Percentiles rank a stretch among this genome's conserved stretches.
Conservation (phyloP, 768 basidiomycete genomes). For the Clavulina sp. region DNA sequence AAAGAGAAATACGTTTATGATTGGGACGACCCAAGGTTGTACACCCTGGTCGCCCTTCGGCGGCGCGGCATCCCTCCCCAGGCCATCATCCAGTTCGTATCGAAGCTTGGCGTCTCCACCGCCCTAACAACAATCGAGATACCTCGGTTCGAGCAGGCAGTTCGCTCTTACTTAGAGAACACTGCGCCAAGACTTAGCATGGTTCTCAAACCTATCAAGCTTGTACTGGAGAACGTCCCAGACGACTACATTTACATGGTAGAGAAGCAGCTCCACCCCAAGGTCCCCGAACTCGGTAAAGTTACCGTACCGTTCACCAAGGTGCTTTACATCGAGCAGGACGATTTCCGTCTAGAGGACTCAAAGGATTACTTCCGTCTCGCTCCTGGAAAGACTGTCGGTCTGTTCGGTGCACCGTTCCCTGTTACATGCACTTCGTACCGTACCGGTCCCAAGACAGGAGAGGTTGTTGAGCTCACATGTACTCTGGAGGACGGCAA, state of each 20-base stretch:
- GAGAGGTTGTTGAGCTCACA: constrained; percentile 60
- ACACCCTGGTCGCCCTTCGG: constrained; percentile 89
- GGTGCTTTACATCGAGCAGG: constrained; percentile 77
- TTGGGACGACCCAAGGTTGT: constrained; percentile 96
- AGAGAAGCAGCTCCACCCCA: constrained; percentile 87
- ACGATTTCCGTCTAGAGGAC: constrained; percentile 84
- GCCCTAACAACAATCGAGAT: constrained; percentile 69
- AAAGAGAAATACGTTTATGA: constrained; percentile 67
- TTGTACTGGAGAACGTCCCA: constrained; percentile 78
- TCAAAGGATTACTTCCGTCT: constrained; percentile 94
- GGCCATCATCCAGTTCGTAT: constrained; percentile 85
- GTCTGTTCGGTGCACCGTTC: constrained; percentile 80
- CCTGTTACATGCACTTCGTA: constrained; percentile 89
- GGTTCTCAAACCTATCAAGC: constrained; percentile 78
- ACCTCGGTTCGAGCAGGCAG: constrained; percentile 73
- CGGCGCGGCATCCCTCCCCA: constrained; percentile 94
- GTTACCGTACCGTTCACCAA: constrained; percentile 73
- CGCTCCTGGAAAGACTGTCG: constrained; percentile 93
- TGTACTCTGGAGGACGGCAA: constrained; percentile 56
- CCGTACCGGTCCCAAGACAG: constrained; percentile 53
- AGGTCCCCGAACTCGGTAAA: constrained; percentile 72
- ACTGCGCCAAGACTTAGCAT: constrained; percentile 77
- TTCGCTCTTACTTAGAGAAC: constrained; percentile 79
- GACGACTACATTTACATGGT: constrained; percentile 70
- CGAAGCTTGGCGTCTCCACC: constrained; percentile 85